A percentile compares a stretch with the other conserved stretches of the same genome.
phyloP scores from a whole-genome alignment of 768 basidiomycete genomes.

The Lactarius hatsudake region DNA sequence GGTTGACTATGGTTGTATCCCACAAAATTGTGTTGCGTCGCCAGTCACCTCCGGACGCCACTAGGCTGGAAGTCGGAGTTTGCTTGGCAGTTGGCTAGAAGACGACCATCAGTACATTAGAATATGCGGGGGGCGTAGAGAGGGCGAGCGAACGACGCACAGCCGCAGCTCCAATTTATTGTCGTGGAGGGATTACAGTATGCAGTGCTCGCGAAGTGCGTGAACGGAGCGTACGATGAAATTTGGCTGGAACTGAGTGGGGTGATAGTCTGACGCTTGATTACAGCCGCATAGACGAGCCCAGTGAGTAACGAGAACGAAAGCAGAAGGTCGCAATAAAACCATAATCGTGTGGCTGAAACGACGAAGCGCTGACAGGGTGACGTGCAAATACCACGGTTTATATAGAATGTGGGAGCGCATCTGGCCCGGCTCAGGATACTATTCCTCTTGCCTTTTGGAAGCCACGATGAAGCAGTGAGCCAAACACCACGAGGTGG shows the following conservation, averaged over 20 bases:
- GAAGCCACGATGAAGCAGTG: background rate
- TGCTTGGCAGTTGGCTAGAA: constrained; percentile 44
- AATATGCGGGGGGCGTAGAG: background rate
- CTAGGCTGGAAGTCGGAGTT: constrained; percentile 47
- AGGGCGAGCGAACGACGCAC: constrained; percentile 15
- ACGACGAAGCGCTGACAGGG: too few relatives aligned
- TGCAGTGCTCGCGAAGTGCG: constrained; percentile 34
- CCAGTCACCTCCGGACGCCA: constrained; percentile 51
- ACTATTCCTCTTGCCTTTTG: background rate
- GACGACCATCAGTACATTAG: background rate
- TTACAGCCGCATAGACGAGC: background rate
- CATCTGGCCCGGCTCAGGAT: background rate
- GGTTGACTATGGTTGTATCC: background rate
- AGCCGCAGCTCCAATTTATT: constrained; percentile 33
- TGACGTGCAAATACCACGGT: background rate
- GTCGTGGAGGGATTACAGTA: constrained; percentile 34
- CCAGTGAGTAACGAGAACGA: background rate
- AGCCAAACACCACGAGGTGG: background rate
- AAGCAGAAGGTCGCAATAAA: background rate
- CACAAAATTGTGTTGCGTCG: constrained; percentile 42
- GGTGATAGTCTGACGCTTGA: constrained; percentile 26
- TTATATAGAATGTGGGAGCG: background rate
- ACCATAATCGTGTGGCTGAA: background rate
- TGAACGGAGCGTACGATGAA: constrained; percentile 32
- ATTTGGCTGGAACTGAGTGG: constrained; percentile 32